Conservation (phyloP, 805 yeast genomes). For the Barnettozyma californica region DNA sequence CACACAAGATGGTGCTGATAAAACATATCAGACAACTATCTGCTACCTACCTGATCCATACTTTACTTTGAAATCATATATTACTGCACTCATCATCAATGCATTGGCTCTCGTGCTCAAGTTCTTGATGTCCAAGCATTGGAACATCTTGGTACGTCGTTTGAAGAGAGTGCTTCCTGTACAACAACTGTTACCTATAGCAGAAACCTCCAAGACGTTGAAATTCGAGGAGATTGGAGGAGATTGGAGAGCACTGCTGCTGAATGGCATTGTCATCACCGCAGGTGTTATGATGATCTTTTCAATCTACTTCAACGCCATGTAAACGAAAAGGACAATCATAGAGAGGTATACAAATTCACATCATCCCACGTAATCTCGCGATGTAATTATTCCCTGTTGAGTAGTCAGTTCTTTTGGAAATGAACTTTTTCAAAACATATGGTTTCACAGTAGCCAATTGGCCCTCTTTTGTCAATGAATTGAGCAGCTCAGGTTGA, state of each 20-base stretch:
- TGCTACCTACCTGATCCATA: constrained; percentile 57
- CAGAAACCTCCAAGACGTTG: constrained; percentile 11
- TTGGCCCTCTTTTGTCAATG: constrained; percentile 78
- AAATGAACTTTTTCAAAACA: constrained; percentile 58
- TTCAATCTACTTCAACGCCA: constrained; percentile 18
- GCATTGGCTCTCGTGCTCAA: constrained; percentile 18
- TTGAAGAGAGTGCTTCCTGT: neutral
- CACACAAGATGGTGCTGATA: constrained; percentile 20
- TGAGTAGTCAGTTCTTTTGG: constrained; percentile 66
- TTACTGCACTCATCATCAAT: constrained; percentile 21
- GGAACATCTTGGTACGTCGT: constrained; percentile 17
- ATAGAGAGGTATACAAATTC: neutral
- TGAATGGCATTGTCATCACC: constrained; percentile 8
- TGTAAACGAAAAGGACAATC: constrained; percentile 4
- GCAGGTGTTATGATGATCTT: constrained; percentile 17
- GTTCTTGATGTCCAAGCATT: constrained; percentile 26
- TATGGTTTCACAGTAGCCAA: constrained; percentile 59
- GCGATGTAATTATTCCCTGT: constrained; percentile 32
- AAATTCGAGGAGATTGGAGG: constrained; percentile 1
- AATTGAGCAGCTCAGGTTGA: constrained; percentile 71
- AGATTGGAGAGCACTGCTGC: constrained; percentile 11
- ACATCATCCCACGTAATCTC: constrained; percentile 20
- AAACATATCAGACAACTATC: constrained; percentile 39
- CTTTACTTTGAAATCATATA: constrained; percentile 34
- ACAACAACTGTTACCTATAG: constrained; percentile 17